Evolutionary conservation across 176 grass and related monocot genomes (phyloP).

Genomic region (Echinochloa phyllopogon): DNA sequence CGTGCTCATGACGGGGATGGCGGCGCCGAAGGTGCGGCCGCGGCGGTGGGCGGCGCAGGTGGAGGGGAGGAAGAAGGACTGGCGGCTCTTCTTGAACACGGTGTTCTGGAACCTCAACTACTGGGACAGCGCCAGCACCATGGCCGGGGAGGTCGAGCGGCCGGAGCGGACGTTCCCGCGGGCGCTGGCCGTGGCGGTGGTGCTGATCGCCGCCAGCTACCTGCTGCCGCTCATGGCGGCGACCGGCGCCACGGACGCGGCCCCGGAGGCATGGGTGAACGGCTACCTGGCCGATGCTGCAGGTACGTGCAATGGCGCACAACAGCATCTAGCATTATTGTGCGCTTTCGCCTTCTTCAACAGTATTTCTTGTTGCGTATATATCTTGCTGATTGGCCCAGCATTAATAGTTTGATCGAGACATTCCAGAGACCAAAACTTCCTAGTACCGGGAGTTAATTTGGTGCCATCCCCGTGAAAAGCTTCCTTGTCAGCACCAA

Average conservation of each 20-base stretch:
- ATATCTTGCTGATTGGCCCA: not conserved
- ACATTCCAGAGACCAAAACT: not conserved
- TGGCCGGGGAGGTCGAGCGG: conserved; percentile 57
- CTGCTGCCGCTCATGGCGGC: conserved; percentile 48
- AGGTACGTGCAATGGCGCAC: not conserved
- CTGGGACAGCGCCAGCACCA: conserved; percentile 59
- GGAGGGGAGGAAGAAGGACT: conserved; percentile 23
- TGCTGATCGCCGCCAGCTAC: conserved; percentile 46
- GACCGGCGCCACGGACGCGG: conserved; percentile 42
- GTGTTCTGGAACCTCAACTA: conserved; percentile 75
- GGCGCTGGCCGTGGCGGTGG: conserved; percentile 39
- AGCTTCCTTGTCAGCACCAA: not conserved
- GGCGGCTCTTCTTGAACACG: conserved; percentile 60
- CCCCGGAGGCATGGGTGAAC: conserved; percentile 51
- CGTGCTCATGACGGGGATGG: conserved; percentile 45
- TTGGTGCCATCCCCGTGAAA: too few relatives aligned
- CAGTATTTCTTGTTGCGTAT: not conserved
- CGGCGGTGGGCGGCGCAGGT: conserved; percentile 38
- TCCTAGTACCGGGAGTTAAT: too few relatives aligned
- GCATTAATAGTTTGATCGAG: not conserved
- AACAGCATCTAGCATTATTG: not conserved
- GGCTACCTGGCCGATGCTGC: conserved; percentile 52
- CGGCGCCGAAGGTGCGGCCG: conserved; percentile 36
- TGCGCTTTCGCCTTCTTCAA: not conserved
- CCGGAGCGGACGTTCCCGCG: conserved; percentile 52